A percentile compares a stretch with the other conserved stretches of the same genome.
Conservation (phyloP, 2,329 filamentous ascomycete species). For the Grosmannia clavigera region DNA sequence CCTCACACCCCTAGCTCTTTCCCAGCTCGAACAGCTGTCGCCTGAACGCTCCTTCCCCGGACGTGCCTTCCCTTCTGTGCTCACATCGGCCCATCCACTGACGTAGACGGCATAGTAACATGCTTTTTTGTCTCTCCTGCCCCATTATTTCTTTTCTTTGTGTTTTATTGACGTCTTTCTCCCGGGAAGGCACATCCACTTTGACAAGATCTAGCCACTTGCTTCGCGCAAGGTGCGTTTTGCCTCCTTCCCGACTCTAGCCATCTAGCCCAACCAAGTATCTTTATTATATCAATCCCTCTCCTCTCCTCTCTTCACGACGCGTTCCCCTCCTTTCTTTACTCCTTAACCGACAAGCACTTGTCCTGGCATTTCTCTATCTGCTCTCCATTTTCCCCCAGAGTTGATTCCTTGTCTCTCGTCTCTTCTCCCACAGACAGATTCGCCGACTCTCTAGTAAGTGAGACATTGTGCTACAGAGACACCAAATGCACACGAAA, state of each 20-base stretch:
- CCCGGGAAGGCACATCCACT: background rate
- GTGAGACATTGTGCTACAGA: background rate
- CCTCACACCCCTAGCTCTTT: background rate
- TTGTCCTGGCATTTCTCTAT: background rate
- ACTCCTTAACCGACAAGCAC: background rate
- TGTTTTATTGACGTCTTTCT: background rate
- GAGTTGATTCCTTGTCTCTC: background rate
- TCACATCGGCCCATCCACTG: background rate
- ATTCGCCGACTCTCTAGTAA: background rate
- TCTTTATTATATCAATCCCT: background rate
- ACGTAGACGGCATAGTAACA: background rate
- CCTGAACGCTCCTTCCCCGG: background rate
- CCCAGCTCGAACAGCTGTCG: background rate
- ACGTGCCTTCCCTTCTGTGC: background rate
- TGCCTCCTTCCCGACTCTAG: background rate
- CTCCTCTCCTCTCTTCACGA: background rate
- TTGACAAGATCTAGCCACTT: background rate
- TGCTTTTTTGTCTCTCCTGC: background rate
- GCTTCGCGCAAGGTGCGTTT: conserved; percentile 9
- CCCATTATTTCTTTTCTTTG: background rate
- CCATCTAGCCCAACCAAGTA: background rate
- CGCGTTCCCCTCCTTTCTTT: background rate
- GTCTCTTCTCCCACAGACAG: background rate
- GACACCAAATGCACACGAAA: background rate
- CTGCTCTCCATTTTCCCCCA: background rate